Percentiles rank a stretch among this genome's conserved stretches.
Conservation (phyloP, 2,329 filamentous ascomycete genomes). For the Fonsecaea nubica region DNA sequence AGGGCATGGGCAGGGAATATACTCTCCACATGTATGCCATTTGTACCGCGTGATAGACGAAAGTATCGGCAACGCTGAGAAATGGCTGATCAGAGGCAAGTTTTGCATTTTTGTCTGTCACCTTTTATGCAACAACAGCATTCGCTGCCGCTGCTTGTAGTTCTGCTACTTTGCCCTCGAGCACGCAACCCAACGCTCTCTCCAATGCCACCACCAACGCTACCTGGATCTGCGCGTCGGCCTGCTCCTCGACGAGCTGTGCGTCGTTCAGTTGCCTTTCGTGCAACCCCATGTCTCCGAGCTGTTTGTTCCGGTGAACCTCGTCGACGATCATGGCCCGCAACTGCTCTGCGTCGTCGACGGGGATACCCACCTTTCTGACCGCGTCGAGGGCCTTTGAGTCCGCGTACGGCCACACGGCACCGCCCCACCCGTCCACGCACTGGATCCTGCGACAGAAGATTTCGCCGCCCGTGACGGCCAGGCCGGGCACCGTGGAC, state of each 20-base stretch:
- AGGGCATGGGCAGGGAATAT: neutral
- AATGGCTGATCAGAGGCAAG: neutral
- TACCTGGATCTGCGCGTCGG: slow-evolving; percentile 41
- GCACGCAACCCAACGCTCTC: slow-evolving; percentile 47
- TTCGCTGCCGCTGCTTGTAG: slow-evolving; percentile 21
- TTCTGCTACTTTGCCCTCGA: slow-evolving; percentile 46
- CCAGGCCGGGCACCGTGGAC: slow-evolving; percentile 51
- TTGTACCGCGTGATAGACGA: neutral
- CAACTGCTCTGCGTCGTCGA: slow-evolving; percentile 45
- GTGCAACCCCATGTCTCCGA: slow-evolving; percentile 41
- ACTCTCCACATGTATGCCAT: neutral
- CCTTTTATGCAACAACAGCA: too few species aligned
- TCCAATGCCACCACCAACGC: slow-evolving; percentile 51
- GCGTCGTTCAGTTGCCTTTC: slow-evolving; percentile 40
- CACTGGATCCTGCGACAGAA: slow-evolving; percentile 53
- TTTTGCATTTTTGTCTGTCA: too few species aligned
- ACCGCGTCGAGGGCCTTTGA: slow-evolving; percentile 45
- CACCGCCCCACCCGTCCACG: slow-evolving; percentile 44
- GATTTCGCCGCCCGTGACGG: slow-evolving; percentile 51
- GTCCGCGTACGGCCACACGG: slow-evolving; percentile 51
- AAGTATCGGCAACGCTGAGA: neutral
- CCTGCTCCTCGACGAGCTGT: slow-evolving; percentile 45
- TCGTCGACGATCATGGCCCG: slow-evolving; percentile 45
- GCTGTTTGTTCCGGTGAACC: slow-evolving; percentile 41
- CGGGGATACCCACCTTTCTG: slow-evolving; percentile 47